These are phyloP conservation scores for Asterella californica DNA, from an alignment of 225 moss, liverwort and hornwort species.

Conservation along the genomic window DNA sequence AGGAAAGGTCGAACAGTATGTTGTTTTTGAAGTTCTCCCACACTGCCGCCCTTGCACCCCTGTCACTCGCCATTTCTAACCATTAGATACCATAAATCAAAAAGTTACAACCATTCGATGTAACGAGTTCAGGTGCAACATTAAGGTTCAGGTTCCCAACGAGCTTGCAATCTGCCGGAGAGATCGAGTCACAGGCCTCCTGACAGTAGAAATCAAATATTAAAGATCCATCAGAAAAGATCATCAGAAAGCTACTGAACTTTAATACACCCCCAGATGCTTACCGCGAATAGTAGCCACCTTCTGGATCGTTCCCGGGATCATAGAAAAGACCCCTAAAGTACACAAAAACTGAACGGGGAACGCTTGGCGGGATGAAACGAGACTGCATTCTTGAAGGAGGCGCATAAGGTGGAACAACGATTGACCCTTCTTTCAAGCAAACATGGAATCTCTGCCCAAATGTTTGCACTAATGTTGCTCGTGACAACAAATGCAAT, in stretches of 20 bases:
- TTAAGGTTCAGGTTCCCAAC: neutral
- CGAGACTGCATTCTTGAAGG: slow-evolving; percentile 90
- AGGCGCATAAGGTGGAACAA: slow-evolving; percentile 92
- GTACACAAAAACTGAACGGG: slow-evolving; percentile 92
- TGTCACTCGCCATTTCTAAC: slow-evolving; percentile 23
- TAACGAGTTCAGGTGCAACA: neutral
- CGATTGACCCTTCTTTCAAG: slow-evolving; percentile 90
- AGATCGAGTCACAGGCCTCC: neutral
- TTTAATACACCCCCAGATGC: neutral
- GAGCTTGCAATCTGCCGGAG: neutral
- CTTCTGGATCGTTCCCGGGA: slow-evolving; percentile 93
- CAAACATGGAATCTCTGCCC: slow-evolving; percentile 93
- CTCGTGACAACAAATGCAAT: slow-evolving; percentile 64
- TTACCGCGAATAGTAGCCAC: slow-evolving; percentile 94
- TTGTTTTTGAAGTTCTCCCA: slow-evolving; percentile 99
- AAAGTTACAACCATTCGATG: neutral
- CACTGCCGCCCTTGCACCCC: slow-evolving; percentile 85
- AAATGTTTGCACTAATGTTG: slow-evolving; percentile 91
- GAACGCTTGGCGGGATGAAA: slow-evolving; percentile 70
- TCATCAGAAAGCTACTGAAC: neutral
- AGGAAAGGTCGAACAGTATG: slow-evolving; percentile 84
- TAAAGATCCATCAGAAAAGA: neutral
- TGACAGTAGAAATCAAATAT: too few species aligned
- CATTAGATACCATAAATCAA: neutral
- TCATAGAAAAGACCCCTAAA: slow-evolving; percentile 97